These are phyloP conservation scores for Fusarium cyanostomum DNA, from an alignment of 2,329 filamentous ascomycete genomes.

Conservation along the genomic window DNA sequence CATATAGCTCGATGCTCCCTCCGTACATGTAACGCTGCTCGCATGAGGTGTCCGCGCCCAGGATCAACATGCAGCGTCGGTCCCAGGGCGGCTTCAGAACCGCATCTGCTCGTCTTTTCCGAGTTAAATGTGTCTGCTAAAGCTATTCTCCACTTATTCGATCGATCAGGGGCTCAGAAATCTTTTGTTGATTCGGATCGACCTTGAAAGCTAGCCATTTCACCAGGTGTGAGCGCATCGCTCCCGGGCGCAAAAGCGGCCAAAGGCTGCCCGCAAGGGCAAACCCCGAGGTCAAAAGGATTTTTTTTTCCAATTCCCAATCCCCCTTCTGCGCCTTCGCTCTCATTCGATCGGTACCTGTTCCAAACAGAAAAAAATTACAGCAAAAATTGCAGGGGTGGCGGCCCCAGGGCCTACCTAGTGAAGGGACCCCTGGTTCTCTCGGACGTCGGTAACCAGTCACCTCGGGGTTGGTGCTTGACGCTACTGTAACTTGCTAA, in stretches of 20 bases:
- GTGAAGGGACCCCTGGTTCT: conserved; percentile 23
- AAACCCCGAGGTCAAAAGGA: conserved; percentile 10
- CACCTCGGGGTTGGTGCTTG: conserved; percentile 30
- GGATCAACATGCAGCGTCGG: conserved; percentile 17
- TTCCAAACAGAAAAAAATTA: conserved; percentile 15
- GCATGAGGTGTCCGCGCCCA: conserved; percentile 7
- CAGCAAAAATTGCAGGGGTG: conserved; percentile 17
- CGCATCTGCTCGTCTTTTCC: conserved; percentile 11
- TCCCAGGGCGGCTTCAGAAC: conserved; percentile 5
- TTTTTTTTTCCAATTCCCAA: conserved; percentile 1
- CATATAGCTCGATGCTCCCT: conserved; percentile 29
- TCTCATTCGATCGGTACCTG: conserved; percentile 30
- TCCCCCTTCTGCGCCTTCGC: conserved; percentile 8
- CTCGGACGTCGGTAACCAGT: conserved; percentile 35
- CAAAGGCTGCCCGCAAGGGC: not conserved
- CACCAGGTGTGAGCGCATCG: not conserved
- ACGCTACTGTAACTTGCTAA: conserved; percentile 35
- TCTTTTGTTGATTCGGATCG: too few relatives aligned
- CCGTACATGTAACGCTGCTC: conserved; percentile 17
- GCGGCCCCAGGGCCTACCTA: conserved; percentile 13
- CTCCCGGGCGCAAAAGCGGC: not conserved
- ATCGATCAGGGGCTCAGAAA: not conserved
- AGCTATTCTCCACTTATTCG: conserved; percentile 10
- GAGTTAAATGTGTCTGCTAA: not conserved
- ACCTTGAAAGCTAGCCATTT: not conserved